Evolutionary conservation across 495 filamentous ascomycete genomes (phyloP).

Genomic region (Hypoxylon rickii): DNA sequence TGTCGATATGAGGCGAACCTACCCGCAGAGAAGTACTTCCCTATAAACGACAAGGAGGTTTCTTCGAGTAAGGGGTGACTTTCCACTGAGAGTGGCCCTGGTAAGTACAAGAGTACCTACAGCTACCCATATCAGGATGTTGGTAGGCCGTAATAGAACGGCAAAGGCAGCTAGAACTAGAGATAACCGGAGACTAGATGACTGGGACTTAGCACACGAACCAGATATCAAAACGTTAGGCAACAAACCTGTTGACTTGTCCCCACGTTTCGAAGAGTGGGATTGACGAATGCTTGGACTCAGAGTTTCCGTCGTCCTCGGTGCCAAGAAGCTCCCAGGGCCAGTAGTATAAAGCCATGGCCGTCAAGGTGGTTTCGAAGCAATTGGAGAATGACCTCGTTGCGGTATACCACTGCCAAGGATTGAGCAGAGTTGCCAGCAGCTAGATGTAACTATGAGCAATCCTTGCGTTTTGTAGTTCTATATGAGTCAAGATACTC

Average conservation of each 20-base stretch:
- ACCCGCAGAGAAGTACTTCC: constrained; percentile 71
- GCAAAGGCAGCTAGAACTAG: constrained; percentile 79
- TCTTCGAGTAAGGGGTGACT: constrained; percentile 44
- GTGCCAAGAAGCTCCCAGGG: constrained; percentile 69
- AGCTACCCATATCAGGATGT: constrained; percentile 80
- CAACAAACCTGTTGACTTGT: constrained; percentile 40
- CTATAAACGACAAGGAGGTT: constrained; percentile 60
- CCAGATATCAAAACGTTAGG: background rate
- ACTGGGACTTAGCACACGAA: constrained; percentile 6
- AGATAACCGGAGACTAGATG: constrained; percentile 64
- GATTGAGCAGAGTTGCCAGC: constrained; percentile 74
- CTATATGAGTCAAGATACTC: constrained; percentile 34
- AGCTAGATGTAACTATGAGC: constrained; percentile 48
- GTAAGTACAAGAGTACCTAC: constrained; percentile 52
- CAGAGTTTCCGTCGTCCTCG: constrained; percentile 38
- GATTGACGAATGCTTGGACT: constrained; percentile 28
- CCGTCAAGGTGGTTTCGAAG: constrained; percentile 84
- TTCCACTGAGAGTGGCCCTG: constrained; percentile 43
- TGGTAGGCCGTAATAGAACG: constrained; percentile 88
- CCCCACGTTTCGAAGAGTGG: constrained; percentile 30
- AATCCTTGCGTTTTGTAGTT: background rate
- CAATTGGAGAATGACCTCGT: constrained; percentile 93
- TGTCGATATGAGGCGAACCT: constrained; percentile 26
- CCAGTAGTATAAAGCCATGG: constrained; percentile 80
- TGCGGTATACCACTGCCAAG: constrained; percentile 97